phyloP scores from a whole-genome alignment of 225 moss, liverwort and hornwort genomes.

The Marchantia paleacea region DNA sequence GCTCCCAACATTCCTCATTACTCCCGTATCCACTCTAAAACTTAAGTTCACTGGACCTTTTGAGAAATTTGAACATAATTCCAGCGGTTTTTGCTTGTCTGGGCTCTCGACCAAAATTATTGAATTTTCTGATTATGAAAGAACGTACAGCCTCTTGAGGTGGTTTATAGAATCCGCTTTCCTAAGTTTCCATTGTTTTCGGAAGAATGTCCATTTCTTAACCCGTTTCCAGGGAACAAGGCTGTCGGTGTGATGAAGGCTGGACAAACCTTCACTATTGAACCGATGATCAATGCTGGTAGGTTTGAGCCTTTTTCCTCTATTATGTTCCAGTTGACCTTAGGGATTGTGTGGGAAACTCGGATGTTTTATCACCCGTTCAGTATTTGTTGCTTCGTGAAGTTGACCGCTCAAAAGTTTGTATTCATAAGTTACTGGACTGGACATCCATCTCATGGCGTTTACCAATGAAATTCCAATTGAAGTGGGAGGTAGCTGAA shows the following conservation, averaged over 20 bases:
- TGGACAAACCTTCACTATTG: conserved; percentile 91
- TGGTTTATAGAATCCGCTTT: background rate
- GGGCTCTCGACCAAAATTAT: background rate
- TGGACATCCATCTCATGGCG: conserved; percentile 6
- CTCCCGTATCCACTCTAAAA: conserved; percentile 65
- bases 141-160: background rate
- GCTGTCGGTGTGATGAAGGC: conserved; percentile 99
- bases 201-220: conserved; percentile 32
- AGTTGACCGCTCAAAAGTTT: background rate
- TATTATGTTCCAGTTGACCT: too few relatives aligned
- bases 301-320: conserved; percentile 1
- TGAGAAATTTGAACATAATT: background rate
- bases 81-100: background rate
- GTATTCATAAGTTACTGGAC: background rate
- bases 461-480: background rate
- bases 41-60: background rate
- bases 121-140: background rate
- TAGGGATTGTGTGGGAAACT: background rate
- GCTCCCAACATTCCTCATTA: conserved; percentile 98
- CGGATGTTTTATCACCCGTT: background rate
- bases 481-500: conserved; percentile 3
- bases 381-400: background rate
- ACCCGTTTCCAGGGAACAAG: conserved; percentile 71
- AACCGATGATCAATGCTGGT: conserved; percentile 98
- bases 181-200: background rate